Base-by-base conservation (phyloP, 148 eudicot genomes). In the Tetragonia tetragonoides region DNA sequence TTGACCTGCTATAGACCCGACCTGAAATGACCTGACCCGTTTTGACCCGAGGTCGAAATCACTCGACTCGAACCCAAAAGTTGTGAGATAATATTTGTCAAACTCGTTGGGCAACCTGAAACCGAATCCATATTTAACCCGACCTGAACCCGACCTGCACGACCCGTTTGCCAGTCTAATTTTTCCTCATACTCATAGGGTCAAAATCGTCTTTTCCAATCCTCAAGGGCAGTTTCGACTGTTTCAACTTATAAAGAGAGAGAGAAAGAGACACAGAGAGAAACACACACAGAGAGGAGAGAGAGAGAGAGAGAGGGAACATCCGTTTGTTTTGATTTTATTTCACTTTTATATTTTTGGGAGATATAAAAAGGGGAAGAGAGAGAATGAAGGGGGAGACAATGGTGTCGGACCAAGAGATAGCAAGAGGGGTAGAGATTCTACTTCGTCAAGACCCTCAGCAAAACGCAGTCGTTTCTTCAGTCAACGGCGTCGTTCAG, bases 381-480 rank as follows among this genome's bases (percentile, higher is more conserved):
- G 21, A 38, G 53, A 49, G 11, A 6, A 49, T 16, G 46, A 66
- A 66, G 41, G 69, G 23, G 70, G 66, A 49, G 77, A 40, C 81
- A 64, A 84, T 86, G 89, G 86, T 80, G 66, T 79, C 91, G 49
- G 89, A 88, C 81, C 89, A 86, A 57, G 91, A 88, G n/a, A 86
- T 88, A 78, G 91, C 86, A 12, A 81, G 59, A 49, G 87, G 82
- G 4, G 86, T 86, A 5, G 89, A 88, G 80, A 78, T 73, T 10
- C 79, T 88, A 16, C 83, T 86, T 75, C 86, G 86, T 79, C 89
- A 86, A 75, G 82, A 84, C 77, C 81, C 84, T 28, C 84, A 84
- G 24, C 44, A 40, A 67, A n/a, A 44, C 51, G 70, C 24, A 83
- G 83, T 82, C 80, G 73, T 81, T 57, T 76, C 80, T 69, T 69